Conservation (phyloP, 2,329 filamentous ascomycete species). For the Penicillium psychrosexuale region DNA sequence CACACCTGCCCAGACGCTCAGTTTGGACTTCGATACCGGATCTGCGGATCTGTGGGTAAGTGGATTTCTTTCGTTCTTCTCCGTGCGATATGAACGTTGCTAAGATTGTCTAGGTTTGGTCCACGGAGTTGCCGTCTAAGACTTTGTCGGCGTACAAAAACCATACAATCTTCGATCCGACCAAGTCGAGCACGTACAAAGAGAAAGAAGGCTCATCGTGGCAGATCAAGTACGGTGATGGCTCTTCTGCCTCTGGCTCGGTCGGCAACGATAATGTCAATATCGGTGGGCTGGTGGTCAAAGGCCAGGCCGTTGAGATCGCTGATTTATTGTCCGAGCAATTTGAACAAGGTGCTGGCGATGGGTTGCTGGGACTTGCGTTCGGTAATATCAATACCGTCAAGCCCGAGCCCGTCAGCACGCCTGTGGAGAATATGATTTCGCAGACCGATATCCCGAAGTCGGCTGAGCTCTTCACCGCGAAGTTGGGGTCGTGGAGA, state of each 20-base stretch:
- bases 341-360: slow-evolving; percentile 56
- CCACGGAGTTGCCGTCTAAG: slow-evolving; percentile 48
- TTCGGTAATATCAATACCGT: slow-evolving; percentile 65
- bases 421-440: slow-evolving; percentile 69
- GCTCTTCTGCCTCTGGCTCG: slow-evolving; percentile 61
- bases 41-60: slow-evolving; percentile 67
- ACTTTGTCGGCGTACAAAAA: slow-evolving; percentile 33
- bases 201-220: slow-evolving; percentile 51
- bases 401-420: slow-evolving; percentile 52
- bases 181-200: slow-evolving; percentile 61
- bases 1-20: slow-evolving; percentile 60
- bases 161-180: slow-evolving; percentile 59
- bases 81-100: slow-evolving; percentile 1
- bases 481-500: slow-evolving; percentile 57
- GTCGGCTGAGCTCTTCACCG: slow-evolving; percentile 60
- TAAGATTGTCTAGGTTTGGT: slow-evolving; percentile 50
- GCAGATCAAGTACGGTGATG: slow-evolving; percentile 67
- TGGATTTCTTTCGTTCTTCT: not conserved
- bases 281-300: slow-evolving; percentile 60
- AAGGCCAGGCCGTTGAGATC: slow-evolving; percentile 63
- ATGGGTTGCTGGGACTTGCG: slow-evolving; percentile 66
- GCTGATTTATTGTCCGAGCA: slow-evolving; percentile 58
- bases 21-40: slow-evolving; percentile 68
- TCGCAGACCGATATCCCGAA: slow-evolving; percentile 53
- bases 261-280: slow-evolving; percentile 63